Evolutionary conservation across 352 stramenopile species (phyloP).

Genomic region (Phytophthora colocasiae): DNA sequence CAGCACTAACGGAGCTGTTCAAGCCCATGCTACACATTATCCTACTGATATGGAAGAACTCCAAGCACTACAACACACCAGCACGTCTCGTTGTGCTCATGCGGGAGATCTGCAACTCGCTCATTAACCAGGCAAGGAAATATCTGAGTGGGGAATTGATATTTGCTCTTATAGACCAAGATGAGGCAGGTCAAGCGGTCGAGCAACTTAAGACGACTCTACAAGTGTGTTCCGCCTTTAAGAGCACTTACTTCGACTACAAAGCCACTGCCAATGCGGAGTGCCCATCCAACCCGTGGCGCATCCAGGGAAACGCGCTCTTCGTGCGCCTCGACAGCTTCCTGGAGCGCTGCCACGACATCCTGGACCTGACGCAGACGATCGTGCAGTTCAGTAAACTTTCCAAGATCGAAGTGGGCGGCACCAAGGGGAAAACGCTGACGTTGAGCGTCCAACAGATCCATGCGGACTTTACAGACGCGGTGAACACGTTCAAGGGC

Average conservation of each 20-base stretch:
- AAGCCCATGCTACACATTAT: slow-evolving; percentile 99
- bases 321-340: slow-evolving; percentile 98
- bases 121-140: slow-evolving; percentile 94
- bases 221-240: slow-evolving; percentile 96
- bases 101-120: slow-evolving; percentile 98
- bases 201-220: slow-evolving; percentile 95
- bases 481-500: slow-evolving; percentile 95
- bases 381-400: slow-evolving; percentile 99
- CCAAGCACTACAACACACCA: slow-evolving; percentile 98
- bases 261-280: slow-evolving; percentile 97
- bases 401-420: slow-evolving; percentile 97
- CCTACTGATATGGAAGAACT: slow-evolving; percentile 99
- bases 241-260: slow-evolving; percentile 98
- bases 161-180: slow-evolving; percentile 97
- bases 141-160: slow-evolving; percentile 96
- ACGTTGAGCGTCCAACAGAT: slow-evolving; percentile 96
- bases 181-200: slow-evolving; percentile 94
- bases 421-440: slow-evolving; percentile 97
- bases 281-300: slow-evolving; percentile 98
- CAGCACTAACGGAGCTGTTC: slow-evolving; percentile 93
- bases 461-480: slow-evolving; percentile 94
- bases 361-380: slow-evolving; percentile 97
- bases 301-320: slow-evolving; percentile 97
- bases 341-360: slow-evolving; percentile 97
- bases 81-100: slow-evolving; percentile 97